Evolutionary conservation across 148 eudicot species (phyloP).

Genomic region (Simmondsia chinensis): DNA sequence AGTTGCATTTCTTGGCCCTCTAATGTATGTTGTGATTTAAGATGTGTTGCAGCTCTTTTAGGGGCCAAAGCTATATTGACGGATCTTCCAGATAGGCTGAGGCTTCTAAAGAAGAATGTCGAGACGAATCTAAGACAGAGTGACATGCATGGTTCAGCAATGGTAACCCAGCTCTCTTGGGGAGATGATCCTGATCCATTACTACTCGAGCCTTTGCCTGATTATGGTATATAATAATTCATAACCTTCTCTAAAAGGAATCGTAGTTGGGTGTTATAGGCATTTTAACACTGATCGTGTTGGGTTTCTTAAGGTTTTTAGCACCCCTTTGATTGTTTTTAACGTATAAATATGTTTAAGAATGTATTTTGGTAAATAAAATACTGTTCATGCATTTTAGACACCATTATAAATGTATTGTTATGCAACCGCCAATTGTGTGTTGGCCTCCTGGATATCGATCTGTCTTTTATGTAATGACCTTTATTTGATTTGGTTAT

Average conservation of each 20-base stretch:
- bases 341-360: too few relatives aligned
- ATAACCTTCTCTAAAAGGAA: not conserved
- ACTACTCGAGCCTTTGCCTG: conserved; percentile 59
- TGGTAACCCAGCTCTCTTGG: conserved; percentile 66
- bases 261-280: not conserved
- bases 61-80: conserved; percentile 73
- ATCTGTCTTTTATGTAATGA: too few relatives aligned
- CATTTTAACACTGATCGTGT: not conserved
- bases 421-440: too few relatives aligned
- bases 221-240: conserved; percentile 40
- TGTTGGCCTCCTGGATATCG: too few relatives aligned
- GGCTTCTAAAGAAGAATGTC: conserved; percentile 69
- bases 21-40: conserved; percentile 20
- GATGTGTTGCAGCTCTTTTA: conserved; percentile 88
- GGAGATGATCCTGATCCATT: conserved; percentile 61
- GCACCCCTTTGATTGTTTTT: too few relatives aligned
- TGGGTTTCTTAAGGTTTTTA: not conserved
- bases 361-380: too few relatives aligned
- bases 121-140: conserved; percentile 46
- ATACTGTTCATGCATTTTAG: too few relatives aligned
- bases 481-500: too few relatives aligned
- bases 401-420: too few relatives aligned
- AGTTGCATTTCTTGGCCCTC: too few relatives aligned
- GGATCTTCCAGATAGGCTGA: conserved; percentile 79
- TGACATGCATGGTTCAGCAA: conserved; percentile 55